Evolutionary conservation across 2,329 filamentous ascomycete species (phyloP), one percentile per base, ranked within the genome.

Genomic region (Colletotrichum sublineola): DNA sequence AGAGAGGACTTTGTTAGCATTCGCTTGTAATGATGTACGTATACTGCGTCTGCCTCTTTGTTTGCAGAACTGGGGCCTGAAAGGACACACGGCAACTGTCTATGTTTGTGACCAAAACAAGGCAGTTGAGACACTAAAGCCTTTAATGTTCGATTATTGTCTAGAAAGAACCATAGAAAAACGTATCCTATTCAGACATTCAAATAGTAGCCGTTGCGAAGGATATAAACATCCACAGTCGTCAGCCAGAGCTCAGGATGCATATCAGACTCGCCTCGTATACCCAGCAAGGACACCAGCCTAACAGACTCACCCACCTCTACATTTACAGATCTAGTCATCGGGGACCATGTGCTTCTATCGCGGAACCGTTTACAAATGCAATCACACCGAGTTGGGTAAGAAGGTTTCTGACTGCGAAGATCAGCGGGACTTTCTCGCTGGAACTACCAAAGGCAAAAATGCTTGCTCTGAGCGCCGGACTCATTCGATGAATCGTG

Each of bases 281-380:
- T 14, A 33, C 24, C 12, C 33, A 38, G 20, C 56, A 60, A 15
- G 38, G 44, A 60, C 44, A 14, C n/a, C 12, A 44, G 42, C n/a
- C 14, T 15, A 20, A 2, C n/a, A 42, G 11, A 29, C 7, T 58
- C 14, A 18, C 6, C 14, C 29, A 24, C 11, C 18, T n/a, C 29
- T 18, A 18, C 18, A 12, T 42, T 5, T 24, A 56, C 60, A 24
- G 14, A 57, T 3, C 11, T 31, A 9, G 14, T 12, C 24, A 9
- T 38, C 46, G 55, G 31, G 31, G 63, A 72, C 8, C 60, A 77
- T 77, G 76, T 77, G 76, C 57, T 74, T 73, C 71, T 74, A 77
- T 62, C 68, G 74, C 42, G 53, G 68, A 12, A 72, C 71, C 18
- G 33, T 74, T 5, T 76, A 77, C 63, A n/a, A 33, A 58, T 77